Conservation (phyloP, 139 green algal species). For the Closterium sp. region DNA sequence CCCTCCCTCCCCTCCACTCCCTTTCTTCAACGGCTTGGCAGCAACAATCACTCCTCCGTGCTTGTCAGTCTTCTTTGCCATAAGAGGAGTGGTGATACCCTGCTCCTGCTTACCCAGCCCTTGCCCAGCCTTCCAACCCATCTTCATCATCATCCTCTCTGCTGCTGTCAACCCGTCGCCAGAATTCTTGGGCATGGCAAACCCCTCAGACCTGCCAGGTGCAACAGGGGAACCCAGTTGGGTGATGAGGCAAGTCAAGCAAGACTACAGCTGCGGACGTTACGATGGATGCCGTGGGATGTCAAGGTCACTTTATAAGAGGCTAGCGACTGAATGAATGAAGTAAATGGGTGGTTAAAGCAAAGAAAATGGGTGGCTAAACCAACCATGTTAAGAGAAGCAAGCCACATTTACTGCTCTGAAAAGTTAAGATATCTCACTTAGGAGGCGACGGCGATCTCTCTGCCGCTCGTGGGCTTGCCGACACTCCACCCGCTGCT, state of each 20-base stretch:
- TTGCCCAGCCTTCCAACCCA: conserved; percentile 91
- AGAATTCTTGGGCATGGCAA: conserved; percentile 5
- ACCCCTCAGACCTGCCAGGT: background rate
- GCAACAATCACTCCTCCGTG: conserved; percentile 75
- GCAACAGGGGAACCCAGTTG: background rate
- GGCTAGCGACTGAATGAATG: background rate
- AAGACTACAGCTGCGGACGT: too few relatives aligned
- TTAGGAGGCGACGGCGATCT: conserved; percentile 30
- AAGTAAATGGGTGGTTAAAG: background rate
- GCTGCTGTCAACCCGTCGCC: conserved; percentile 59
- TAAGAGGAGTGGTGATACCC: conserved; percentile 85
- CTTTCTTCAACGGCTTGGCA: conserved; percentile 27
- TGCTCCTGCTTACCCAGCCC: conserved; percentile 73
- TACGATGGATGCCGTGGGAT: too few relatives aligned
- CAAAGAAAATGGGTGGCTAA: background rate
- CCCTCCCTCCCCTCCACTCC: background rate
- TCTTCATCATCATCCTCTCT: conserved; percentile 91
- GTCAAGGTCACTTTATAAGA: too few relatives aligned
- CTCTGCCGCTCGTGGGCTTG: background rate
- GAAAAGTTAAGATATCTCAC: background rate
- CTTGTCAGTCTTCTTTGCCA: conserved; percentile 73
- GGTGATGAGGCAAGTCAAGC: too few relatives aligned
- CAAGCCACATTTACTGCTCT: background rate
- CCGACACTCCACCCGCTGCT: background rate
- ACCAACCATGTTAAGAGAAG: background rate